Evolutionary conservation across 371 early-diverging fungal species (phyloP).

Genomic region (Globomyces sp.): DNA sequence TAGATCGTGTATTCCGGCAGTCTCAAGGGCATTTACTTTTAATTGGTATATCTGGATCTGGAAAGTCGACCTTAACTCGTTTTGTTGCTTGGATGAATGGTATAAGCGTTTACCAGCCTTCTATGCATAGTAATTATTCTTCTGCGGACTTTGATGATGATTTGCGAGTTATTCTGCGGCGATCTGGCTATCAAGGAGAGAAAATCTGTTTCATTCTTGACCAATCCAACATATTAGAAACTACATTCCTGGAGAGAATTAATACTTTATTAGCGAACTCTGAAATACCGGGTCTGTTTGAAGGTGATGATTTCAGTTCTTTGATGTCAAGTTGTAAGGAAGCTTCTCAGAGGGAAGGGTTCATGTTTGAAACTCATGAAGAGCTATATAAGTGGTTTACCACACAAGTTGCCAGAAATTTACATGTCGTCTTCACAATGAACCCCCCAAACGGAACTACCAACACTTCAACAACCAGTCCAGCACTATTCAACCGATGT

Average conservation of each 20-base stretch:
- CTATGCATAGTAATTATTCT: slow-evolving; percentile 94
- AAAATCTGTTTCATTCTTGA: slow-evolving; percentile 98
- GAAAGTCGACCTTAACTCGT: slow-evolving; percentile 93
- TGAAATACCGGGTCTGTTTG: slow-evolving; percentile 98
- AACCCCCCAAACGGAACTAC: slow-evolving; percentile 95
- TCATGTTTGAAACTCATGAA: slow-evolving; percentile 90
- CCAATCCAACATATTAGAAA: slow-evolving; percentile 94
- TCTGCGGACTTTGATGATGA: slow-evolving; percentile 98
- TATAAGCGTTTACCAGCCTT: slow-evolving; percentile 91
- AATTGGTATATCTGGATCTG: slow-evolving; percentile 96
- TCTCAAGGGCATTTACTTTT: slow-evolving; percentile 96
- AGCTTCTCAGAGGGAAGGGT: slow-evolving; percentile 88
- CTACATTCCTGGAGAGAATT: slow-evolving; percentile 98
- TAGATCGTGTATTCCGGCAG: slow-evolving; percentile 97
- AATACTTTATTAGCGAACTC: slow-evolving; percentile 98
- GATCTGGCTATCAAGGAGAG: slow-evolving; percentile 96
- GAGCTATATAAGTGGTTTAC: slow-evolving; percentile 98
- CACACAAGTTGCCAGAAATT: slow-evolving; percentile 91
- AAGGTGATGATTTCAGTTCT: slow-evolving; percentile 96
- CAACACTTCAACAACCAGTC: slow-evolving; percentile 93
- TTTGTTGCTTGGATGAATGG: slow-evolving; percentile 99
- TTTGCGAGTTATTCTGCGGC: slow-evolving; percentile 83
- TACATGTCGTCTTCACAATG: slow-evolving; percentile 99
- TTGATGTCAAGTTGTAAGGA: slow-evolving; percentile 93
- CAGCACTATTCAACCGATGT: slow-evolving; percentile 99